Conservation (phyloP, 2,329 filamentous ascomycete genomes). For the Epichloe aotearoae region DNA sequence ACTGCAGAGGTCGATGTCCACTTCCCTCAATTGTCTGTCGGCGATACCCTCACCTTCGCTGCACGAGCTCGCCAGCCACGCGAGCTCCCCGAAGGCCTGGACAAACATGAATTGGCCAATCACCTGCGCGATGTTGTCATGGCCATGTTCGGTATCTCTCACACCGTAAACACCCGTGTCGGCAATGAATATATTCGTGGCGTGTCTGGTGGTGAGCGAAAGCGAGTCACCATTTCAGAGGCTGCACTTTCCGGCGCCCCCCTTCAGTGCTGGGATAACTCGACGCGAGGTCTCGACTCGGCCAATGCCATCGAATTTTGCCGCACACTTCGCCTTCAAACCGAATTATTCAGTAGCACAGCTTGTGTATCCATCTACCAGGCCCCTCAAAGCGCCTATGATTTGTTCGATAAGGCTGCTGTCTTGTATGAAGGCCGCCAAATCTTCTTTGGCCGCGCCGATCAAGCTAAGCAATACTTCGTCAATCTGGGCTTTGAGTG, state of each 20-base stretch:
- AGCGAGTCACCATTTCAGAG: slow-evolving; percentile 52
- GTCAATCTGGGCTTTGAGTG: slow-evolving; percentile 53
- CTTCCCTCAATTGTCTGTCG: slow-evolving; percentile 64
- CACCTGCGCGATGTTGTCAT: slow-evolving; percentile 60
- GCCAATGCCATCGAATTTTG: slow-evolving; percentile 67
- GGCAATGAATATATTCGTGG: slow-evolving; percentile 65
- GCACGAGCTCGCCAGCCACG: slow-evolving; percentile 56
- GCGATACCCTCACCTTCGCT: slow-evolving; percentile 68
- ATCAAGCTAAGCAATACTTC: slow-evolving; percentile 51
- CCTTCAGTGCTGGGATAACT: slow-evolving; percentile 59
- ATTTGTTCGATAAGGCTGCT: slow-evolving; percentile 45
- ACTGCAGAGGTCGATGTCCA: slow-evolving; percentile 75
- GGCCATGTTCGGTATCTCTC: slow-evolving; percentile 62
- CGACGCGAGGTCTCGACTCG: slow-evolving; percentile 59
- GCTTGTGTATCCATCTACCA: slow-evolving; percentile 65
- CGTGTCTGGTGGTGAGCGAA: slow-evolving; percentile 61
- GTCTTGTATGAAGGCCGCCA: slow-evolving; percentile 48
- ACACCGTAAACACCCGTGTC: slow-evolving; percentile 59
- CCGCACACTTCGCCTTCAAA: slow-evolving; percentile 54
- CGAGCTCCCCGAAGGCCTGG: slow-evolving; percentile 44
- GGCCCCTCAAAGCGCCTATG: slow-evolving; percentile 50
- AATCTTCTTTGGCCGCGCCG: slow-evolving; percentile 49
- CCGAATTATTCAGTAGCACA: slow-evolving; percentile 52
- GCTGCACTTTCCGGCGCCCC: slow-evolving; percentile 47
- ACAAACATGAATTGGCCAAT: slow-evolving; percentile 30